Conservation (phyloP, 192 early-diverging fungal species). For the Coemansia sp. region DNA sequence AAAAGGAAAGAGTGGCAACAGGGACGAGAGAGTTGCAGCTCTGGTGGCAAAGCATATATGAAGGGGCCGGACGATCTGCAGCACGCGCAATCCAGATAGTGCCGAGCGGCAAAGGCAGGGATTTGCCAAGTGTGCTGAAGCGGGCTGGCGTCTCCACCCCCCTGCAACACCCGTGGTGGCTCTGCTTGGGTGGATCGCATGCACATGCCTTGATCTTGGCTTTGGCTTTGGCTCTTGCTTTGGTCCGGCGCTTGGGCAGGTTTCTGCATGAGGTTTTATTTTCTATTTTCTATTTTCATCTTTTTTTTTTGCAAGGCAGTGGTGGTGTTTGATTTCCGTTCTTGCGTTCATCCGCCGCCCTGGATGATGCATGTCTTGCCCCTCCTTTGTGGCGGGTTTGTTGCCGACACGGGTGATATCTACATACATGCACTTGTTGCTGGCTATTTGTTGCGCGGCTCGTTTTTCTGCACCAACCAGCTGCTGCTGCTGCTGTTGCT, state of each 20-base stretch:
- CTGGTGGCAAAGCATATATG: background rate
- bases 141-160: background rate
- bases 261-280: background rate
- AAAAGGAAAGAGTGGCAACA: constrained; percentile 8
- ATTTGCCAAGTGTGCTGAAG: background rate
- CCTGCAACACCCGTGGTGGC: background rate
- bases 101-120: background rate
- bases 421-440: constrained; percentile 18
- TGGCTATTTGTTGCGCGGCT: constrained; percentile 17
- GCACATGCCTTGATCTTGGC: background rate
- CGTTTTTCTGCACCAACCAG: background rate
- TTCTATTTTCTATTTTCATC: too few species aligned
- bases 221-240: background rate
- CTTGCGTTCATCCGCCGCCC: constrained; percentile 17
- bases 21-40: background rate
- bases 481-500: background rate
- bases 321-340: constrained; percentile 13
- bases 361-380: constrained; percentile 20
- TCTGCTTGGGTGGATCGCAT: background rate
- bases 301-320: constrained; percentile 2
- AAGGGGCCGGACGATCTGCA: constrained; percentile 2
- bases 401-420: constrained; percentile 23
- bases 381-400: constrained; percentile 11
- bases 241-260: background rate
- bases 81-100: constrained; percentile 2